Evolutionary conservation across 1,284 basidiomycete species (phyloP), one percentile per base, ranked within the genome.

Genomic region (Pulveroboletus sp.): DNA sequence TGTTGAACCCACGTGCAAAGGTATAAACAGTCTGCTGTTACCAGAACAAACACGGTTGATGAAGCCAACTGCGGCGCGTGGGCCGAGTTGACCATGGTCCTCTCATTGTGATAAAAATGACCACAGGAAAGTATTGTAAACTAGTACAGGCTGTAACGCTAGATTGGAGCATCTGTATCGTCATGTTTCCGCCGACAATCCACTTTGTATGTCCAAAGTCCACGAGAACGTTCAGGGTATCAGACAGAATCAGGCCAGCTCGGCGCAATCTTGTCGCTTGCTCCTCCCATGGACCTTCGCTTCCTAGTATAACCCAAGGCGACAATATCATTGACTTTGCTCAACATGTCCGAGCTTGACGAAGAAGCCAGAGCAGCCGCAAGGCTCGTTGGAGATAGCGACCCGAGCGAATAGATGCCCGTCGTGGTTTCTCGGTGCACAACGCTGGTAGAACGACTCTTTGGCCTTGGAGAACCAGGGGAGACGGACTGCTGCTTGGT

Each of bases 261-360:
- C 24, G 25, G 26, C 12, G 2, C 44, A 38, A 2, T 46, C 2
- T 28, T 1, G 26, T 43, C 38, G 17, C n/a, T 10, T 2, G 8
- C 47, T 8, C 33, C 52, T 18, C 33, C 43, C 29, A 31, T 7
- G 10, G 67, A 69, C 11, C 24, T 38, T 24, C 46, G 50, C 48
- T 51, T 56, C 49, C 61, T 49, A 5, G 36, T 61, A 49, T 72
- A 66, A 3, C 68, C 63, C 39, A 33, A 39, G 0, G 60, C 29
- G 22, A 73, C 55, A 12, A 73, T 62, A 4, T 72, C 63, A 12
- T 70, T 57, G 11, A 71, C 67, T 39, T 39, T 65, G 49, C 42
- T 46, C 15, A 70, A 31, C 54, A 59, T 45, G 20, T 72, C 68
- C 40, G 40, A 47, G 43, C 62, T 73, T 36, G 62, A 57, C 6